A percentile compares a stretch with the other conserved stretches of the same genome.
phyloP scores from a whole-genome alignment of 2,329 filamentous ascomycete species.

The Apiospora saccharicola region DNA sequence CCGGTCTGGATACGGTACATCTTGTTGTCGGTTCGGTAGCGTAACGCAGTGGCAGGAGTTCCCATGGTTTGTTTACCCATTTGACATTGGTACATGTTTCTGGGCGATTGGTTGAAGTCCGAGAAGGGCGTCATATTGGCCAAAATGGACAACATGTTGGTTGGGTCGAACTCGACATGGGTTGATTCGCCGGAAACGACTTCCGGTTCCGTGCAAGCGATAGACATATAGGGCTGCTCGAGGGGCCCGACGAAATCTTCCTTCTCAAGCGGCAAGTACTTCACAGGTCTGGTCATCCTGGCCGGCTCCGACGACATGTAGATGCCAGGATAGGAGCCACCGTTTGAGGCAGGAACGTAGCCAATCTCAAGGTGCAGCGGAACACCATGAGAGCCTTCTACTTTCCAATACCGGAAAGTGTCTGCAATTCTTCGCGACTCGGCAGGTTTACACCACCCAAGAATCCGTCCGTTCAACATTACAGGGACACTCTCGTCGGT shows the following conservation, averaged over 20 bases:
- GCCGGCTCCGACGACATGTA: slow-evolving; percentile 90
- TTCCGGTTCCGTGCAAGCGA: slow-evolving; percentile 89
- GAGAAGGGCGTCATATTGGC: slow-evolving; percentile 99
- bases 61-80: slow-evolving; percentile 99
- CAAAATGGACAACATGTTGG: slow-evolving; percentile 95
- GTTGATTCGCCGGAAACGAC: slow-evolving; percentile 88
- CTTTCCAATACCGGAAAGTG: slow-evolving; percentile 93
- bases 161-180: slow-evolving; percentile 93
- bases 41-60: slow-evolving; percentile 84
- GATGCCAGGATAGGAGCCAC: slow-evolving; percentile 94
- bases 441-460: slow-evolving; percentile 89
- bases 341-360: slow-evolving; percentile 84
- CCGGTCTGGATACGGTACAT: slow-evolving; percentile 93
- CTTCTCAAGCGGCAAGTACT: slow-evolving; percentile 86
- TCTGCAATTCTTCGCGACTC: slow-evolving; percentile 84
- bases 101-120: slow-evolving; percentile 96
- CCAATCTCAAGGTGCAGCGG: slow-evolving; percentile 90
- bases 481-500: slow-evolving; percentile 86
- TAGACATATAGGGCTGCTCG: slow-evolving; percentile 98
- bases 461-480: slow-evolving; percentile 86
- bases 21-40: slow-evolving; percentile 96
- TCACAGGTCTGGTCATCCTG: slow-evolving; percentile 89
- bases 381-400: slow-evolving; percentile 81
- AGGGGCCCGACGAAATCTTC: slow-evolving; percentile 90
- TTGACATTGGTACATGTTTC: slow-evolving; percentile 99